Percentiles rank a stretch among this genome's conserved stretches.
phyloP scores from a whole-genome alignment of 2,329 filamentous ascomycete genomes.

The Huntiella savannae region DNA sequence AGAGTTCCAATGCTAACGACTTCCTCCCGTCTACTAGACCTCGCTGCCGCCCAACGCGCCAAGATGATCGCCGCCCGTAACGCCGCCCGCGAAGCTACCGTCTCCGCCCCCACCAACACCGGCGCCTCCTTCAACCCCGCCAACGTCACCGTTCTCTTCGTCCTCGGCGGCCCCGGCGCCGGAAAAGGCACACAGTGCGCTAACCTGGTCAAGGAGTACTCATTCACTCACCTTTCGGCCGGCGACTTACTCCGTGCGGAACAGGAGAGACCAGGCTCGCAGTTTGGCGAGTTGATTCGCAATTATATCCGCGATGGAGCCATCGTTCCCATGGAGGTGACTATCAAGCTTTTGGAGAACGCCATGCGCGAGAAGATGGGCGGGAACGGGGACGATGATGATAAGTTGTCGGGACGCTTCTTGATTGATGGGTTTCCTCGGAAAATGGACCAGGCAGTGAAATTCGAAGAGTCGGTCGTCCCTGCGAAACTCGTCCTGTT shows the following conservation, averaged over 20 bases:
- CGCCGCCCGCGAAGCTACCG: slow-evolving; percentile 3
- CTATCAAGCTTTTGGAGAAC: slow-evolving; percentile 80
- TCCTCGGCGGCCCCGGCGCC: slow-evolving; percentile 85
- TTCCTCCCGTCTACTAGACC: neutral
- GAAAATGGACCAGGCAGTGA: slow-evolving; percentile 90
- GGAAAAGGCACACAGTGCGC: slow-evolving; percentile 94
- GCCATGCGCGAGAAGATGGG: slow-evolving; percentile 60
- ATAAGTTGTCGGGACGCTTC: slow-evolving; percentile 46
- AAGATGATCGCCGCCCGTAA: slow-evolving; percentile 8
- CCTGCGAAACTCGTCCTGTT: slow-evolving; percentile 74
- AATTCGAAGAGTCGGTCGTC: slow-evolving; percentile 82
- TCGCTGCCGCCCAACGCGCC: slow-evolving; percentile 5
- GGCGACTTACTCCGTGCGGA: slow-evolving; percentile 88
- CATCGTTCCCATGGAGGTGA: slow-evolving; percentile 99
- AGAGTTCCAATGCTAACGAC: neutral
- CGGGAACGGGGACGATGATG: slow-evolving; percentile 9
- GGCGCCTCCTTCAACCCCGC: slow-evolving; percentile 52
- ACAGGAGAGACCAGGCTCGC: slow-evolving; percentile 65
- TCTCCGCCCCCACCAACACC: slow-evolving; percentile 1
- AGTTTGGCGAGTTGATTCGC: slow-evolving; percentile 87
- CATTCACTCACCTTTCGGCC: slow-evolving; percentile 82
- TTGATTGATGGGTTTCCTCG: slow-evolving; percentile 71
- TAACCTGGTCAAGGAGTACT: slow-evolving; percentile 69
- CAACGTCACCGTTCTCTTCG: slow-evolving; percentile 83
- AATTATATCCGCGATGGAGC: slow-evolving; percentile 83